Evolutionary conservation across 2,329 filamentous ascomycete species (phyloP).

Genomic region (Colletotrichum viniferum): DNA sequence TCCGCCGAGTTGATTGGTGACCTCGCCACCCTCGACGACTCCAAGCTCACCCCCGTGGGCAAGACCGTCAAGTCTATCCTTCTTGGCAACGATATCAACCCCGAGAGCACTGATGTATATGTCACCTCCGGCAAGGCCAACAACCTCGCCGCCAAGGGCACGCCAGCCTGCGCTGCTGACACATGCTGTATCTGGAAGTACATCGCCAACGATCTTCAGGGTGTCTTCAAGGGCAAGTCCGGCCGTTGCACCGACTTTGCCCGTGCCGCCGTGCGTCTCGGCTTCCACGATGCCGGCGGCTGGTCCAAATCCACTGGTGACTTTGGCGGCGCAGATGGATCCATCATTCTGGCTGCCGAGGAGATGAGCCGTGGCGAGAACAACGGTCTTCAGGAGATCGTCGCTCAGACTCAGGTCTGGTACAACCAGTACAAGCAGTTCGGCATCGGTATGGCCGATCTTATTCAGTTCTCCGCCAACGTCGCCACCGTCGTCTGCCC

Average conservation of each 20-base stretch:
- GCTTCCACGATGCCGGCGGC: conserved; percentile 52
- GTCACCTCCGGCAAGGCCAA: neutral
- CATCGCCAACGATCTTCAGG: conserved; percentile 41
- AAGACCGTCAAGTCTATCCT: conserved; percentile 42
- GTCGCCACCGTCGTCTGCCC: conserved; percentile 53
- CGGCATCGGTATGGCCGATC: conserved; percentile 54
- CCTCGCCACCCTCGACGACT: conserved; percentile 32
- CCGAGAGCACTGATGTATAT: conserved; percentile 27
- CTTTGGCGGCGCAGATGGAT: conserved; percentile 50
- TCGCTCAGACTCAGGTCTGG: conserved; percentile 39
- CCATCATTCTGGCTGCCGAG: conserved; percentile 41
- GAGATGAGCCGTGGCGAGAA: conserved; percentile 46
- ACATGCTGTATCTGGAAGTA: conserved; percentile 51
- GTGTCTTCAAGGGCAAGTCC: conserved; percentile 36
- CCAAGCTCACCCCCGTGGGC: conserved; percentile 37
- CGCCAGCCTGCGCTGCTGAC: conserved; percentile 36
- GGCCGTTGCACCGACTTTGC: conserved; percentile 47
- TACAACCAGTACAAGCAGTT: conserved; percentile 40
- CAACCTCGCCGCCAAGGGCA: conserved; percentile 25
- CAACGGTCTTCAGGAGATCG: conserved; percentile 49
- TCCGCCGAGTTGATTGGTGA: conserved; percentile 38
- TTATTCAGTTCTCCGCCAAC: conserved; percentile 56
- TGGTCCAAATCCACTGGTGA: conserved; percentile 40
- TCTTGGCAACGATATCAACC: conserved; percentile 28
- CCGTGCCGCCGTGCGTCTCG: conserved; percentile 48